Evolutionary conservation across 257 asterid species (phyloP), one percentile per base, ranked within the genome.

Genomic region (Jacaranda copaia): DNA sequence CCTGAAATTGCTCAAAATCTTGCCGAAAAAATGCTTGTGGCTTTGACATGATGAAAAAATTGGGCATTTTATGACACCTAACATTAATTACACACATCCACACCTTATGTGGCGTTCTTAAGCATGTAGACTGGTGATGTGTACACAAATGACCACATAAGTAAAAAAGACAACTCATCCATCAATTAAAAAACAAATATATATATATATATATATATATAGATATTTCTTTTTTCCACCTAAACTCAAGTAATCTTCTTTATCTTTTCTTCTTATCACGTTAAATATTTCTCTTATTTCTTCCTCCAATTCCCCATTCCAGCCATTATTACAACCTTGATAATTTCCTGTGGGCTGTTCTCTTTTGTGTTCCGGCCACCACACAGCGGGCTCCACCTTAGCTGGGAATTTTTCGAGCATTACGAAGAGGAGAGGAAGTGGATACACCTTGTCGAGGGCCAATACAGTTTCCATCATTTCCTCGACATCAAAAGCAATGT

Each of bases 361-460:
- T 64, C 70, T 18, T 11, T 77, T 48, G 58, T 25, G 74, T 52
- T 72, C 70, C 2, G 97, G 88, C 97, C 97, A 89, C 87, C 87
- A 84, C 40, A 81, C 86, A 0, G 93, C 88, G 4, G 93, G 92
- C 52, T 84, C 84, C 1, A 87, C 64, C 0, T 25, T 19, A 0
- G 80, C 70, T 2, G 89, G 89, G 71, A 85, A 85, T 51, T 85
- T 85, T 6, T 85, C 85, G 35, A 82, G 69, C 89, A 85, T 83
- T 3, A 20, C 81, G 1, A 87, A 87, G 18, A 85, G 89, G 11
- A 85, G 81, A 48, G 89, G 87, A 57, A 85, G 87, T 0, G 96
- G 96, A 20, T 77, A 90, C 11, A 93, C 91, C 51, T 53, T 84
- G 73, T 90, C 93, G 1, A 90, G 74, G 5, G 92, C 87, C 80